These are phyloP conservation scores for Cercis canadensis DNA, from an alignment of 306 rosid species.

Conservation along the genomic window DNA sequence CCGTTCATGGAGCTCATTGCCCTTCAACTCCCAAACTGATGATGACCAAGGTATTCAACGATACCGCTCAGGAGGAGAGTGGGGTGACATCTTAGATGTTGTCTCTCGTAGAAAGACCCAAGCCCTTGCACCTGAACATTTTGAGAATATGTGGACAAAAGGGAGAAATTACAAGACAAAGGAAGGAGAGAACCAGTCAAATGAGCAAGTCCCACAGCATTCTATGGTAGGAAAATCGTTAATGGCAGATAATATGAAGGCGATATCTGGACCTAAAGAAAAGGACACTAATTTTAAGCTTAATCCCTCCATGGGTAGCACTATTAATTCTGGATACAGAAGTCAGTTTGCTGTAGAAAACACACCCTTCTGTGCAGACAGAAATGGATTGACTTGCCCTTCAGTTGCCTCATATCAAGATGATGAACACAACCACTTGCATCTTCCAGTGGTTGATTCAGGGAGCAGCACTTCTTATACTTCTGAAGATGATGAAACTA, in stretches of 20 bases:
- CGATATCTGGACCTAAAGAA: constrained; percentile 50
- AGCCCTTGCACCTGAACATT: constrained; percentile 96
- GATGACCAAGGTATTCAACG: constrained; percentile 57
- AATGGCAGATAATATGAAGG: constrained; percentile 48
- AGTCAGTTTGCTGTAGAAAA: constrained; percentile 42
- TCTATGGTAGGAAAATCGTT: constrained; percentile 51
- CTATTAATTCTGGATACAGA: constrained; percentile 47
- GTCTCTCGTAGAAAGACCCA: constrained; percentile 83
- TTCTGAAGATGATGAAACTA: constrained; percentile 81
- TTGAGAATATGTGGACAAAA: constrained; percentile 93
- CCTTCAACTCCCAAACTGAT: constrained; percentile 51
- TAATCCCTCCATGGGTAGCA: constrained; percentile 53
- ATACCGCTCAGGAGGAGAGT: constrained; percentile 74
- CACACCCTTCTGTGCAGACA: constrained; percentile 42
- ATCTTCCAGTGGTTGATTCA: constrained; percentile 56
- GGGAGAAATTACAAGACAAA: constrained; percentile 76
- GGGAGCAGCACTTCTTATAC: constrained; percentile 78
- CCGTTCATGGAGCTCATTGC: constrained; percentile 74
- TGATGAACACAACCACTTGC: constrained; percentile 48
- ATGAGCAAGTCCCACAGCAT: constrained; percentile 54
- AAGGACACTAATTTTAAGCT: constrained; percentile 45
- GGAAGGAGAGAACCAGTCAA: constrained; percentile 58
- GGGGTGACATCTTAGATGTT: constrained; percentile 90
- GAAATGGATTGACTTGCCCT: constrained; percentile 42
- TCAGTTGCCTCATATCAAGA: constrained; percentile 50